Conservation (phyloP, 176 grass and related monocot species). For the Cenchrus purpureus region DNA sequence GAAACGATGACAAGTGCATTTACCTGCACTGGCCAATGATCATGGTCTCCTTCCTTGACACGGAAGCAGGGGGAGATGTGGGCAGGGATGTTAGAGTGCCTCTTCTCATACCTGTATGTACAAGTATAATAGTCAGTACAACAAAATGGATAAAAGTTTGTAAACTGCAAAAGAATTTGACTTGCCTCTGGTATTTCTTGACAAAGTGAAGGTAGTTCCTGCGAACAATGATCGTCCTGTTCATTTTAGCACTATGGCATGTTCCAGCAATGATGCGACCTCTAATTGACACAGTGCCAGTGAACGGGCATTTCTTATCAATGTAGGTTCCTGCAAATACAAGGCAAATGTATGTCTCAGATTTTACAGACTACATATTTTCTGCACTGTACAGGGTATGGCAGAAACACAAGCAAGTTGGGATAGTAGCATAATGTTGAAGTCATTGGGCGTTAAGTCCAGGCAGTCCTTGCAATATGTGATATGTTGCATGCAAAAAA, state of each 20-base stretch:
- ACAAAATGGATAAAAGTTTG: not conserved
- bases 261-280: slow-evolving; percentile 49
- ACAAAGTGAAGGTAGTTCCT: slow-evolving; percentile 54
- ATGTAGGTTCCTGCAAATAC: slow-evolving; percentile 42
- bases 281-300: slow-evolving; percentile 44
- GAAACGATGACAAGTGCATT: not conserved
- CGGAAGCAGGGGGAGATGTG: slow-evolving; percentile 48
- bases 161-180: not conserved
- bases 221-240: slow-evolving; percentile 46
- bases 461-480: too few species aligned
- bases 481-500: not conserved
- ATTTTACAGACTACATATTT: not conserved
- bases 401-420: not conserved
- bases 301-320: slow-evolving; percentile 54
- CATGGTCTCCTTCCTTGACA: slow-evolving; percentile 41
- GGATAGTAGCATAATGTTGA: too few species aligned
- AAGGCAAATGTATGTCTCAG: not conserved
- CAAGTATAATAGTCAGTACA: not conserved
- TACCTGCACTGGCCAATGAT: slow-evolving; percentile 18
- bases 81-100: slow-evolving; percentile 52
- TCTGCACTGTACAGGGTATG: not conserved
- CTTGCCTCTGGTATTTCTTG: slow-evolving; percentile 47
- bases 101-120: slow-evolving; percentile 45
- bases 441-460: too few species aligned
- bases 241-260: slow-evolving; percentile 50